These are phyloP conservation scores for Daldinia decipiens DNA, from an alignment of 495 filamentous ascomycete species.

Conservation along the genomic window DNA sequence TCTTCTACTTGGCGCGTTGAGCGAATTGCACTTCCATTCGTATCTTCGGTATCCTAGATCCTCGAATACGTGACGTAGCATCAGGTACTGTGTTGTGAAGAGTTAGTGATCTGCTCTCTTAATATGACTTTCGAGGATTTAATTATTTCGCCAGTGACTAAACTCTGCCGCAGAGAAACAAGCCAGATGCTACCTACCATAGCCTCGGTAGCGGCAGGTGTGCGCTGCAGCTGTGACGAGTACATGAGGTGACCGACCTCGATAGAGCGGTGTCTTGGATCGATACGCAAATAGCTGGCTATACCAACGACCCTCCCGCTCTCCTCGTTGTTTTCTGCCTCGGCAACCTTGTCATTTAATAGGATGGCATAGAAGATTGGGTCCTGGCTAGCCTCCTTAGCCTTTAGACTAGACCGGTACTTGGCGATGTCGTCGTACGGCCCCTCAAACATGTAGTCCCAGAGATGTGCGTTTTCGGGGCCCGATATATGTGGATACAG, in stretches of 20 bases:
- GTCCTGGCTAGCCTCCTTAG: conserved; percentile 47
- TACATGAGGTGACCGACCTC: conserved; percentile 65
- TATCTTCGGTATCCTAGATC: conserved; percentile 63
- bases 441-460: conserved; percentile 59
- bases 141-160: neutral
- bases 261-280: conserved; percentile 50
- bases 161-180: neutral
- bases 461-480: conserved; percentile 51
- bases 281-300: conserved; percentile 57
- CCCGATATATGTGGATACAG: conserved; percentile 56
- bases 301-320: conserved; percentile 53
- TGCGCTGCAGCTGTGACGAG: conserved; percentile 57
- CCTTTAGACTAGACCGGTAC: conserved; percentile 48
- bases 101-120: neutral
- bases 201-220: conserved; percentile 61
- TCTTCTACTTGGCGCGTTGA: conserved; percentile 59
- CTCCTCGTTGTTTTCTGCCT: neutral
- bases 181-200: conserved; percentile 31
- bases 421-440: conserved; percentile 50
- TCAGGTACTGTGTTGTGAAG: conserved; percentile 50
- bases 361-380: conserved; percentile 59
- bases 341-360: conserved; percentile 30
- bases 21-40: conserved; percentile 68
- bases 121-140: neutral
- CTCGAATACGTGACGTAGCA: conserved; percentile 58